phyloP scores from a whole-genome alignment of 768 basidiomycete species.

The Pisolithus orientalis region DNA sequence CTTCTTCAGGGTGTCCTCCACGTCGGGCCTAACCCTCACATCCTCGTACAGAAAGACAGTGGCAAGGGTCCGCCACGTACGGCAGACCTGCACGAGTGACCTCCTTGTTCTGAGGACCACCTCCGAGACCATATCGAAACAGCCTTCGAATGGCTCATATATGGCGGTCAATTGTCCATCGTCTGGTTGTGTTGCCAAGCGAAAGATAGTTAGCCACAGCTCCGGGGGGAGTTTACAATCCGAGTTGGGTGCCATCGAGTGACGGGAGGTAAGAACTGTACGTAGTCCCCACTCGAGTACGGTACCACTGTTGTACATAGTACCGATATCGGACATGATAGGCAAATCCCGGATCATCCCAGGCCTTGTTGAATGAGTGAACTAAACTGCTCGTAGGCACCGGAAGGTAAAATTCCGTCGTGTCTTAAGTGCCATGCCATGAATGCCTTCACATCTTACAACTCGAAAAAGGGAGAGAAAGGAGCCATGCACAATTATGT shows the following conservation, averaged over 20 bases:
- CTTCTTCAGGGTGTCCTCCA: constrained; percentile 24
- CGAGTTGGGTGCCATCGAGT: background rate
- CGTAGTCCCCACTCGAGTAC: background rate
- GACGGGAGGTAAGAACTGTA: background rate
- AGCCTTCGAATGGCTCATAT: constrained; percentile 45
- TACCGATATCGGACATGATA: too few species aligned
- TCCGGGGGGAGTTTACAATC: constrained; percentile 39
- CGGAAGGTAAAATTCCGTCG: too few species aligned
- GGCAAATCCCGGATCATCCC: too few species aligned
- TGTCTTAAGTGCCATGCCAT: too few species aligned
- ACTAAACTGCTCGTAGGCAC: too few species aligned
- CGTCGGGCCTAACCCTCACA: constrained; percentile 34
- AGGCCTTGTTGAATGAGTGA: too few species aligned
- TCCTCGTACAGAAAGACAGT: constrained; percentile 49
- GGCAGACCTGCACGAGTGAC: constrained; percentile 49
- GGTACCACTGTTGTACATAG: too few species aligned
- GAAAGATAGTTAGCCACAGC: constrained; percentile 48
- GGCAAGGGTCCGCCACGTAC: constrained; percentile 46
- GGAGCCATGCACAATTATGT: too few species aligned
- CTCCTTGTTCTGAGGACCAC: constrained; percentile 31
- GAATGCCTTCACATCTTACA: too few species aligned
- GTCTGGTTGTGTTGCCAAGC: constrained; percentile 32
- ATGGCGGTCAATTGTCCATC: constrained; percentile 21
- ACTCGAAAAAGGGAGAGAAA: too few species aligned
- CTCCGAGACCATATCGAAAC: constrained; percentile 21